Evolutionary conservation across 139 green algal species (phyloP).

Genomic region (Chlorella sp.): DNA sequence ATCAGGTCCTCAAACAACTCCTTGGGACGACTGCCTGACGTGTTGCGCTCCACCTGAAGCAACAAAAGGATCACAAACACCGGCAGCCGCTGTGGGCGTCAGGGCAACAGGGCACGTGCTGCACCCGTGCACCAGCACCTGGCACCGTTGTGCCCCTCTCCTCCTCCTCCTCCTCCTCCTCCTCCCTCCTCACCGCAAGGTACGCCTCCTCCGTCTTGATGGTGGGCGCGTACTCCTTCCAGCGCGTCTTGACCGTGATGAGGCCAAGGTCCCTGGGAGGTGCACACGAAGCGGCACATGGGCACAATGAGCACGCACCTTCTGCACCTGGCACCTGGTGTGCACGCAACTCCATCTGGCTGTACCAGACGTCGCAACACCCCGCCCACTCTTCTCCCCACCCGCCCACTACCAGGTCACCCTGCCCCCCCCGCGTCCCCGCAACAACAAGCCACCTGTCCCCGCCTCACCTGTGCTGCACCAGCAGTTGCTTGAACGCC

Average conservation of each 20-base stretch:
- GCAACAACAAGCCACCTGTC: slow-evolving; percentile 8
- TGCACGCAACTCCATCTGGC: no score
- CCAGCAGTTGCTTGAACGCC: slow-evolving; percentile 69
- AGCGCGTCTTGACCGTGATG: slow-evolving; percentile 35
- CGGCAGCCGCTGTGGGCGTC: background rate
- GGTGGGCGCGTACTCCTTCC: slow-evolving; percentile 57
- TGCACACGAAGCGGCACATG: no score
- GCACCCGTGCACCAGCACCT: background rate
- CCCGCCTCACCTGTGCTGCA: slow-evolving; percentile 30
- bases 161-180: background rate
- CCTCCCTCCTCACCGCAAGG: slow-evolving; percentile 43
- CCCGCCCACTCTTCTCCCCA: no score
- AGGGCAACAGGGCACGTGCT: background rate
- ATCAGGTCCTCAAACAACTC: slow-evolving; percentile 88
- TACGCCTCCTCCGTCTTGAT: slow-evolving; percentile 55
- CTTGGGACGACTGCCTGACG: slow-evolving; percentile 55
- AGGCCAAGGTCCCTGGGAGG: slow-evolving; percentile 29
- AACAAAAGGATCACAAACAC: background rate
- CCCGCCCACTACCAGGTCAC: background rate
- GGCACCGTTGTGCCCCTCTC: background rate
- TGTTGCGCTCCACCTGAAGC: slow-evolving; percentile 43
- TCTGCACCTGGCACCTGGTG: no score
- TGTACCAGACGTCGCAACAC: no score
- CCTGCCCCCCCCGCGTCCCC: slow-evolving; percentile 1
- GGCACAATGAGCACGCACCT: no score